Base-by-base conservation (phyloP, 768 basidiomycete genomes). In the Chalciporus piperatus region DNA sequence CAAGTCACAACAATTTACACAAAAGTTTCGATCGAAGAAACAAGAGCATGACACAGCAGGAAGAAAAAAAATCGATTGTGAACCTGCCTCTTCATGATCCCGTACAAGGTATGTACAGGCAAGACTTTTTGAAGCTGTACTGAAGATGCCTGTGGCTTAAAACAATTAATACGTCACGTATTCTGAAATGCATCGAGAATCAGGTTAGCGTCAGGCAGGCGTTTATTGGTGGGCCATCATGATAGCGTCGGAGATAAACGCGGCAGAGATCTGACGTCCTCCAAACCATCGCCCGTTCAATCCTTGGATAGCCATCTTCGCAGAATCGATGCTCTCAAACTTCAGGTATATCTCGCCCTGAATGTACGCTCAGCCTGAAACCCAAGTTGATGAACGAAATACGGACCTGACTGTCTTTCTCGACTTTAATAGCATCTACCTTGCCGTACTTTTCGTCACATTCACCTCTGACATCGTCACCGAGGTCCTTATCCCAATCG, bases 311-410 rank as follows among this genome's bases (percentile, higher is more conserved):
- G 95, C 91, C 52, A 85, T 81, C 66, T 85, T 87, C 28, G 97
- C 92, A 11, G 82, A 75, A 2, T 92, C 91, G 52, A 93, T 73
- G 22, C 77, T 69, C 52, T 82, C 81, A 63, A 98, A 98, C 72
- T 96, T 92, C 68, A 98, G 78, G 70, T 97, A 98, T 44, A 99
- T 97, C 72, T 99, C 94, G 63, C 97, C 96, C 92, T 98, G 62
- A 20, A 20, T 46, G 25, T 58, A 40, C 41, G 50, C 48, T 61
- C 53, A 59, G 43, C 14, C 45, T 30, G 25, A 54, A 30, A 56
- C 39, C 6, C 30, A 40, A 19, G 17, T n/a, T 42, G 6, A 12
- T 2, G 40, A 17, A 48, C n/a, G 48, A 28, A 41, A 16, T 5
- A 65, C 82, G 52, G 51, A 95, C 96, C 78, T 94, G 85, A 35